Percentiles rank a stretch among this genome's conserved stretches.
phyloP scores from a whole-genome alignment of 164 flowering plant genomes.

The Warburgia ugandensis region DNA sequence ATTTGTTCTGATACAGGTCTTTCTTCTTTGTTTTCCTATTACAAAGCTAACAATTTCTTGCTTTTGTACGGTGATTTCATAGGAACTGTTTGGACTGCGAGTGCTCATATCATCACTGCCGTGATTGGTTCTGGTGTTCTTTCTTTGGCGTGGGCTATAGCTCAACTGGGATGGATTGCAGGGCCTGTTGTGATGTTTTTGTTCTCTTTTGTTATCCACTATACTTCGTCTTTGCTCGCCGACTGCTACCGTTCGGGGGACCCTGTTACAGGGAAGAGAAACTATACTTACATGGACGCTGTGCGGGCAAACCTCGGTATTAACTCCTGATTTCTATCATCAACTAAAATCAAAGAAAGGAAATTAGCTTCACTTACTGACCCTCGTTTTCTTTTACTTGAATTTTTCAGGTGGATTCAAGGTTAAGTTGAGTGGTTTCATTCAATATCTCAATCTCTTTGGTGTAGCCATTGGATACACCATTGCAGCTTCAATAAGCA shows the following conservation, averaged over 20 bases:
- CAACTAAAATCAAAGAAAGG: too few relatives aligned
- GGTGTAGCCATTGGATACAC: constrained; percentile 79
- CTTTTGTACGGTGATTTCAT: background rate
- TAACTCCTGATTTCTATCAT: background rate
- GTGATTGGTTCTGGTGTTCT: constrained; percentile 61
- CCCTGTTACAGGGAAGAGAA: constrained; percentile 40
- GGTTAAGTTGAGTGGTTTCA: constrained; percentile 47
- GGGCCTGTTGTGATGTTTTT: constrained; percentile 46
- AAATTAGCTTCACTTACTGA: background rate
- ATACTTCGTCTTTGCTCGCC: constrained; percentile 42
- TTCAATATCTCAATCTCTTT: constrained; percentile 60
- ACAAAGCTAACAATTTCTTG: background rate
- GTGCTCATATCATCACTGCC: constrained; percentile 54
- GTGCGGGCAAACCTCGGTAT: constrained; percentile 48
- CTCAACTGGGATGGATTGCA: constrained; percentile 63
- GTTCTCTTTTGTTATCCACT: constrained; percentile 45
- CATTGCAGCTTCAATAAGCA: constrained; percentile 67
- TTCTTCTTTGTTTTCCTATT: too few relatives aligned
- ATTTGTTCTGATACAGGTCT: background rate
- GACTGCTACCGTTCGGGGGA: constrained; percentile 50
- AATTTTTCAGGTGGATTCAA: constrained; percentile 38
- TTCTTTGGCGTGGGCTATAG: constrained; percentile 58
- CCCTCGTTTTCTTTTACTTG: background rate
- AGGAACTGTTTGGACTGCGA: constrained; percentile 59
- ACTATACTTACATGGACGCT: constrained; percentile 56